Conservation (phyloP, 148 eudicot species). For the Diospyros lotus region DNA sequence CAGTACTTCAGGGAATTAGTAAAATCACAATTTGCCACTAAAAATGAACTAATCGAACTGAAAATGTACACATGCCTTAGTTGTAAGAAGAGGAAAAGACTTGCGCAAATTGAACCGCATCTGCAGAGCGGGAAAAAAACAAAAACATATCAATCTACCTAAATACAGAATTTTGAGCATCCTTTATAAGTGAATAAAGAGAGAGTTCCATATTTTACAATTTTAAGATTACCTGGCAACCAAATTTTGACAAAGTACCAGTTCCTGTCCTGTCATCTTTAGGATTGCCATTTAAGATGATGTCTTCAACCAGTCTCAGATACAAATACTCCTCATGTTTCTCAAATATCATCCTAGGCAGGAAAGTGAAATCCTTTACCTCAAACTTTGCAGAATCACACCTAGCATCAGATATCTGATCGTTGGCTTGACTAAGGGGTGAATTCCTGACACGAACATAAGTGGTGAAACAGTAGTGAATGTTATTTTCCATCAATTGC, state of each 20-base stretch:
- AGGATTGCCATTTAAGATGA: conserved; percentile 53
- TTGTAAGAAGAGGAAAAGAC: conserved; percentile 76
- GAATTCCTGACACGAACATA: conserved; percentile 74
- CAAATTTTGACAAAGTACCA: conserved; percentile 86
- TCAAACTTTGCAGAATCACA: conserved; percentile 38
- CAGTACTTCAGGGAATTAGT: background rate
- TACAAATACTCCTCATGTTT: conserved; percentile 82
- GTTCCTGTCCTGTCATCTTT: conserved; percentile 94
- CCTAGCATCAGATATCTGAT: conserved; percentile 18
- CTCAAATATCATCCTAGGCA: conserved; percentile 66
- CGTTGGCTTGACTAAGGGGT: conserved; percentile 29
- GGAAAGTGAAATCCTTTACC: conserved; percentile 54
- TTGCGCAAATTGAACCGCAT: conserved; percentile 91
- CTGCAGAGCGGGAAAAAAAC: conserved; percentile 28
- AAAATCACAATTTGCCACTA: background rate
- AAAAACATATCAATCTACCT: background rate
- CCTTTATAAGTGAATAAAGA: background rate
- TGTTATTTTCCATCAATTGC: conserved; percentile 56
- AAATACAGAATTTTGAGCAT: background rate
- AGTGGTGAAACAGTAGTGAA: conserved; percentile 63
- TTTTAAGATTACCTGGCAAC: conserved; percentile 69
- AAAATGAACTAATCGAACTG: background rate
- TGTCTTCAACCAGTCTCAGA: conserved; percentile 62
- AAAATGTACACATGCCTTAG: conserved; percentile 40
- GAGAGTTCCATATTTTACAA: background rate